phyloP scores from a whole-genome alignment of 1,284 basidiomycete species.

The Trametes polyzona region DNA sequence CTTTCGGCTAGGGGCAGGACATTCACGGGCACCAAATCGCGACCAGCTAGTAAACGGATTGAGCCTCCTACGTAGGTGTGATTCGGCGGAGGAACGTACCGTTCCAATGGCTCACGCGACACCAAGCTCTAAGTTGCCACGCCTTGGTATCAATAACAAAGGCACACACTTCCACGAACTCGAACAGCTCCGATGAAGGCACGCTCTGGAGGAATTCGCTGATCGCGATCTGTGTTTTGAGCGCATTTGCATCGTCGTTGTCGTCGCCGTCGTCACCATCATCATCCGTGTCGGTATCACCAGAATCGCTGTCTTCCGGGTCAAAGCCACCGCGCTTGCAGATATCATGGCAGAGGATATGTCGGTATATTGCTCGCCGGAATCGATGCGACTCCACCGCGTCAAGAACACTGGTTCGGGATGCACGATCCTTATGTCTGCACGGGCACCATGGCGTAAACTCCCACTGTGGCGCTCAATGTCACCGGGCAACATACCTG shows the following conservation, averaged over 20 bases:
- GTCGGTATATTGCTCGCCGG: constrained; percentile 38
- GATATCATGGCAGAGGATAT: constrained; percentile 30
- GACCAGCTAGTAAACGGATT: too few species aligned
- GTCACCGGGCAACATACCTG: constrained; percentile 31
- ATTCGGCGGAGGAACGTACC: not conserved
- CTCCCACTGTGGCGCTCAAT: not conserved
- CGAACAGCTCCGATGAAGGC: constrained; percentile 16
- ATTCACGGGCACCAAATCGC: too few species aligned
- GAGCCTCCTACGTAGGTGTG: too few species aligned
- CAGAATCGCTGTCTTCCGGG: not conserved
- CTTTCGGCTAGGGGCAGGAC: too few species aligned
- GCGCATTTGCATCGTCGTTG: constrained; percentile 7
- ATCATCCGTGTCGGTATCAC: not conserved
- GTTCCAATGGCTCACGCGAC: not conserved
- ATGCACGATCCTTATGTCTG: constrained; percentile 40
- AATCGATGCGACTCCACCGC: constrained; percentile 36
- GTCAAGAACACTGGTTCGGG: constrained; percentile 30
- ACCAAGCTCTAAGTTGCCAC: constrained; percentile 8
- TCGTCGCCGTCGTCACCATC: constrained; percentile 17
- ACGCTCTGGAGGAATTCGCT: not conserved
- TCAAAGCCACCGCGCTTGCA: not conserved
- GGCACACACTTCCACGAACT: constrained; percentile 2
- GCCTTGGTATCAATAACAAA: constrained; percentile 14
- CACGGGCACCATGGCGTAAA: not conserved
- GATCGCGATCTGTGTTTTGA: not conserved